Conservation (phyloP, 176 grass and related monocot genomes). For the Urochloa ruziziensis region DNA sequence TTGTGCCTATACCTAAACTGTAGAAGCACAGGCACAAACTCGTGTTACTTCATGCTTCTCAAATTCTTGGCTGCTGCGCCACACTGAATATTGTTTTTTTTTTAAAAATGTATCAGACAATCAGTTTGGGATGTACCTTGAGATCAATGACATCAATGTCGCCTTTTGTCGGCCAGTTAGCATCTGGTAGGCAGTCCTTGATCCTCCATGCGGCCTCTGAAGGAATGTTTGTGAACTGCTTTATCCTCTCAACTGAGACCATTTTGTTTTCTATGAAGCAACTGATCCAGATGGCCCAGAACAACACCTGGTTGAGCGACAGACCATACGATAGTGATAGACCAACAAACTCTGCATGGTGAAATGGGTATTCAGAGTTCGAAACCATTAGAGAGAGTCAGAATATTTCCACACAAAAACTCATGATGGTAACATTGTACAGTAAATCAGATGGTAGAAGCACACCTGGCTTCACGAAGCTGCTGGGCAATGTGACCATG, state of each 20-base stretch:
- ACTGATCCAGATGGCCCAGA: conserved; percentile 84
- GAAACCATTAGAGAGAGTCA: neutral
- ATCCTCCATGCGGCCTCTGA: conserved; percentile 82
- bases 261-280: conserved; percentile 95
- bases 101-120: neutral
- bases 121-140: conserved; percentile 48
- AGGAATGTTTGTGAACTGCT: conserved; percentile 88
- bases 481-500: conserved; percentile 81
- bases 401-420: neutral
- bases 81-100: neutral
- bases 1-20: conserved; percentile 84
- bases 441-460: neutral
- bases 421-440: neutral
- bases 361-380: neutral
- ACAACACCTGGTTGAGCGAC: conserved; percentile 76
- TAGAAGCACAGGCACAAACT: neutral
- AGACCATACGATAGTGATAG: conserved; percentile 95
- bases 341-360: conserved; percentile 82
- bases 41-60: conserved; percentile 10
- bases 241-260: conserved; percentile 97
- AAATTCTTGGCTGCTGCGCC: neutral
- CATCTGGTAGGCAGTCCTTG: conserved; percentile 56
- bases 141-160: conserved; percentile 76
- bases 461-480: conserved; percentile 71
- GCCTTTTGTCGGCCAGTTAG: conserved; percentile 82